phyloP scores from a whole-genome alignment of 1,139 yeast species.

The Taiozyma sp. region DNA sequence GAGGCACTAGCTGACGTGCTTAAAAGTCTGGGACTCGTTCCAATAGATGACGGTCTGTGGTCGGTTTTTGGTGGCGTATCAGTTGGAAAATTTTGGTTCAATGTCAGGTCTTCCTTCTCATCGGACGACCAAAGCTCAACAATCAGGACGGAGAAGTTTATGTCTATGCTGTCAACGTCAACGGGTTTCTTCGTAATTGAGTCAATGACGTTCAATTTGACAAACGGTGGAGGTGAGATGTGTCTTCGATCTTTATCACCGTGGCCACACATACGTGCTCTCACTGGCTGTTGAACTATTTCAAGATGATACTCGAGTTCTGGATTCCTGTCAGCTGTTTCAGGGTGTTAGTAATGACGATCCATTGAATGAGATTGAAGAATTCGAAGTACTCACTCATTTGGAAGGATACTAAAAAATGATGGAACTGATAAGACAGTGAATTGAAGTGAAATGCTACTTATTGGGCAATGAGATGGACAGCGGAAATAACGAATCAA shows the following conservation, averaged over 20 bases:
- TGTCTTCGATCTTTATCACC: conserved; percentile 42
- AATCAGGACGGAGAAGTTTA: conserved; percentile 29
- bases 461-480: background rate
- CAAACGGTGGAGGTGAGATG: conserved; percentile 41
- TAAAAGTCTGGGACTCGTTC: background rate
- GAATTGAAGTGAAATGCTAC: background rate
- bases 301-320: conserved; percentile 19
- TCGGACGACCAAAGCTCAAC: conserved; percentile 37
- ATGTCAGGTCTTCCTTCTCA: conserved; percentile 27
- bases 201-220: conserved; percentile 29
- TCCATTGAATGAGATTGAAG: background rate
- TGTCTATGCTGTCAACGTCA: conserved; percentile 27
- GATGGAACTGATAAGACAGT: background rate
- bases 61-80: background rate
- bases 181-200: conserved; percentile 22
- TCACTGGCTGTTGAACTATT: conserved; percentile 37
- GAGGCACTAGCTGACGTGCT: background rate
- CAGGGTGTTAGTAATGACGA: background rate
- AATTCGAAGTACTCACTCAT: background rate
- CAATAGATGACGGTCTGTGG: background rate
- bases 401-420: background rate
- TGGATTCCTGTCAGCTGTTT: background rate
- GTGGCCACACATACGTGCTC: conserved; percentile 43
- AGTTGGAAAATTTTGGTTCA: conserved; percentile 16
- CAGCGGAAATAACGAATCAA: too few species aligned